Conservation (phyloP, 352 stramenopile species). For the Phytophthora gonapodyides region DNA sequence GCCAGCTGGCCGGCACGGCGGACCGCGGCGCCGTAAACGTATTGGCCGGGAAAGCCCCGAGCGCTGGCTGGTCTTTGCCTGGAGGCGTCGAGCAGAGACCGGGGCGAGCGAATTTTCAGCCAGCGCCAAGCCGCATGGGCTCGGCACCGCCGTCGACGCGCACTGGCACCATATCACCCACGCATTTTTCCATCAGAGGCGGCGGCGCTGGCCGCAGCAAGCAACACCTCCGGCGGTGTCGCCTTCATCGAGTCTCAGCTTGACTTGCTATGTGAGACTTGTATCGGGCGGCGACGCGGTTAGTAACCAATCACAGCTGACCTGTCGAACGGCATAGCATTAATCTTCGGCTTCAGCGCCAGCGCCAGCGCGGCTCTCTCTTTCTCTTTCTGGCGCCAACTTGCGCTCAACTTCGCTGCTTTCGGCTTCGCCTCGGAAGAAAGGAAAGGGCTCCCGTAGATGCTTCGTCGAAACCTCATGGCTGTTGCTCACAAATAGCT, state of each 20-base stretch:
- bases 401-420: too few relatives aligned
- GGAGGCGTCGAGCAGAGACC: slow-evolving; percentile 20
- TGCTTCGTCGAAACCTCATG: too few relatives aligned
- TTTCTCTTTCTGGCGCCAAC: too few relatives aligned
- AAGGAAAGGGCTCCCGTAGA: too few relatives aligned
- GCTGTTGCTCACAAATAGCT: neutral
- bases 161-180: slow-evolving; percentile 30
- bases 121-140: neutral
- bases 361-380: too few relatives aligned
- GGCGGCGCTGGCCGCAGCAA: neutral
- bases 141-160: slow-evolving; percentile 11
- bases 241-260: slow-evolving; percentile 2
- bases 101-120: slow-evolving; percentile 31
- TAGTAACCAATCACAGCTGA: slow-evolving; percentile 11
- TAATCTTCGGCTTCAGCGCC: too few relatives aligned
- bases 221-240: slow-evolving; percentile 9
- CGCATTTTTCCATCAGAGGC: slow-evolving; percentile 14
- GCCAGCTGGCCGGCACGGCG: neutral
- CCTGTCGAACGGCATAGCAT: too few relatives aligned
- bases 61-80: slow-evolving; percentile 21
- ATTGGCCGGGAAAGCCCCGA: slow-evolving; percentile 26
- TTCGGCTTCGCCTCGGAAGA: too few relatives aligned
- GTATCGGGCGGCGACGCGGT: neutral
- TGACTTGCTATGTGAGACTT: slow-evolving; percentile 2
- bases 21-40: slow-evolving; percentile 21